Base-by-base conservation (phyloP, 169 alveolate genomes). In the Eimeria necatrix region DNA sequence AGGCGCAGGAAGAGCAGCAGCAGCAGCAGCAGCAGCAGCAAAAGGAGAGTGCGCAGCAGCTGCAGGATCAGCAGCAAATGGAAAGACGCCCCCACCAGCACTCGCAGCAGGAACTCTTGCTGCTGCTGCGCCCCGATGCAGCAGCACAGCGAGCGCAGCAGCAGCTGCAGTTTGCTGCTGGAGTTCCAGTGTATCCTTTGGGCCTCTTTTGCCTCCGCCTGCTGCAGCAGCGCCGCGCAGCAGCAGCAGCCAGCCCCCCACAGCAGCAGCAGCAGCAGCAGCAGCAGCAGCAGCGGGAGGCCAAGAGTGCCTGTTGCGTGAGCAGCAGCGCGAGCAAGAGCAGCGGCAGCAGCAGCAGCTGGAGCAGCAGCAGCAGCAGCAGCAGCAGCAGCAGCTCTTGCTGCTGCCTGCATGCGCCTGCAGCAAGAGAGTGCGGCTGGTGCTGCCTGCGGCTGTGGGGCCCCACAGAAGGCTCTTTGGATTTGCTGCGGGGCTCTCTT, bases 351-450 rank as follows among this genome's bases (percentile, higher is more conserved):
- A 80, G 20, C 73, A 80, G 52, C 49, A 80, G 51, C 80, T 70
- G 80, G 22, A 70, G 80, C n/a, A n/a, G n/a, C n/a, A 18, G 48
- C 86, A 20, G 46, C 86, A 76, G 86, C 86, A 76, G 80, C 80
- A 24, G 76, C 76, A n/a, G n/a, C n/a, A n/a, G n/a, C n/a, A 64
- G 46, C 32, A 9, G 76, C 76, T 3, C 20, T 46, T 14, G 76
- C 76, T 20, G 52, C 80, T 70, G 80, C 80, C n/a, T n/a, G 60
- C n/a, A n/a, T n/a, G n/a, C n/a, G n/a, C n/a, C n/a, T n/a, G n/a
- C n/a, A n/a, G n/a, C n/a, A n/a, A n/a, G n/a, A n/a, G n/a, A n/a
- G 64, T 80, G 89, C 59, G 89, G 51, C 71, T 80, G 89, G 89
- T 80, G 89, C 71, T 48, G 51, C 20, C 89, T 80, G 71, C 89